Conservation (phyloP, 2,329 filamentous ascomycete genomes). For the Tolypocladium endophyticum region DNA sequence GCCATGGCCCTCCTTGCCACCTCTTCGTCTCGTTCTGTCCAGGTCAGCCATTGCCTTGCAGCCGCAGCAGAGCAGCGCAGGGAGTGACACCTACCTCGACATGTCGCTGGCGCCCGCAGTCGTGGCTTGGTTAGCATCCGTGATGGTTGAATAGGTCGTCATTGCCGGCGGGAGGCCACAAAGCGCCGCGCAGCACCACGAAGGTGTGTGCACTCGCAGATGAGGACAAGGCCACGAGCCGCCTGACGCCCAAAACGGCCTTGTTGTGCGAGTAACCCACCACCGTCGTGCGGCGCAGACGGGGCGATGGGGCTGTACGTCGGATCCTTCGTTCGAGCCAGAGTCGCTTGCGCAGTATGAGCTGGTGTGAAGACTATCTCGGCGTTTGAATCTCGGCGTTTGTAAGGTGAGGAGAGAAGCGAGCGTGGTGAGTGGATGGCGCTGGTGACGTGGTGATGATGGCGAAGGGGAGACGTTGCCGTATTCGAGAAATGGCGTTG, state of each 20-base stretch:
- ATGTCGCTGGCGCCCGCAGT: slow-evolving; percentile 32
- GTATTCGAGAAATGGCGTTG: background rate
- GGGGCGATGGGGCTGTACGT: background rate
- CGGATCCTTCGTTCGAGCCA: background rate
- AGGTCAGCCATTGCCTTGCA: slow-evolving; percentile 2
- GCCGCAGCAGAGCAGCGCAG: background rate
- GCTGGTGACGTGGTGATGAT: background rate
- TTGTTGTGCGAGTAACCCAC: background rate
- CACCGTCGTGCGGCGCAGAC: background rate
- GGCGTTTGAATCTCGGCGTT: background rate
- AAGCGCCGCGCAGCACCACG: slow-evolving; percentile 1
- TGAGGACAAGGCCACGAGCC: background rate
- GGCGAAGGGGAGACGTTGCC: background rate
- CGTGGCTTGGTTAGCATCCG: slow-evolving; percentile 32
- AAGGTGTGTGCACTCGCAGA: slow-evolving; percentile 1
- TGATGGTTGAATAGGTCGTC: slow-evolving; percentile 44
- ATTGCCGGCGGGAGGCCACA: slow-evolving; percentile 25
- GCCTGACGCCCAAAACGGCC: background rate
- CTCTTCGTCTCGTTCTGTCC: slow-evolving; percentile 45
- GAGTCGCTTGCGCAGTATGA: background rate
- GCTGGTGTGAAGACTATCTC: background rate
- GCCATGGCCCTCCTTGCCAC: slow-evolving; percentile 55
- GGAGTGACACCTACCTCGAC: slow-evolving; percentile 29
- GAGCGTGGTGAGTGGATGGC: background rate
- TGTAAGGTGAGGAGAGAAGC: background rate